Conservation (phyloP, 768 basidiomycete genomes). For the Rossbeevera mucosa region DNA sequence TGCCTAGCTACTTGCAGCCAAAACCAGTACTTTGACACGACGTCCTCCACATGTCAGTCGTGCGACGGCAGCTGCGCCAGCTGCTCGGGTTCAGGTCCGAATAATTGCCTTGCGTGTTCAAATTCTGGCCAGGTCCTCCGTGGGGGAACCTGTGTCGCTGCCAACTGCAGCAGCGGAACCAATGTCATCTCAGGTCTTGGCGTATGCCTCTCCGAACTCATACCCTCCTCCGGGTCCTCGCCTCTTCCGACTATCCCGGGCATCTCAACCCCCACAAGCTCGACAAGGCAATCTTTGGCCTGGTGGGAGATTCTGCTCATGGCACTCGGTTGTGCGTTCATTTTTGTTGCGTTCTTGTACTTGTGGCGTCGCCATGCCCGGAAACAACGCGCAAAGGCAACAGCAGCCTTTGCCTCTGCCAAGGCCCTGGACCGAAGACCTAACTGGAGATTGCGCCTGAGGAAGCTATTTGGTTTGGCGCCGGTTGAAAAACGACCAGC, state of each 20-base stretch:
- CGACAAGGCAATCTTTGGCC: slow-evolving; percentile 37
- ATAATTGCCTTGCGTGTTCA: slow-evolving; percentile 71
- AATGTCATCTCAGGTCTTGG: slow-evolving; percentile 67
- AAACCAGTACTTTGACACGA: slow-evolving; percentile 66
- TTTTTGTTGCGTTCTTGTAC: slow-evolving; percentile 62
- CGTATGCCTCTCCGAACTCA: slow-evolving; percentile 72
- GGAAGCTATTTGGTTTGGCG: slow-evolving; percentile 52
- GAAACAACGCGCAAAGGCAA: slow-evolving; percentile 62
- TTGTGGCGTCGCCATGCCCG: slow-evolving; percentile 68
- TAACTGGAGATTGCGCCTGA: slow-evolving; percentile 54
- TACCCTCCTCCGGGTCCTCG: slow-evolving; percentile 39
- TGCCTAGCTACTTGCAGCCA: slow-evolving; percentile 76
- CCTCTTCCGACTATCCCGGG: slow-evolving; percentile 55
- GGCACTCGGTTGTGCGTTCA: slow-evolving; percentile 75
- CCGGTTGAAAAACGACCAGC: slow-evolving; percentile 25
- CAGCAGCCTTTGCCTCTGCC: slow-evolving; percentile 57
- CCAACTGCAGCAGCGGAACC: slow-evolving; percentile 54
- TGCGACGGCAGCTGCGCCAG: slow-evolving; percentile 78
- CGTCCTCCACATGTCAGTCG: slow-evolving; percentile 57
- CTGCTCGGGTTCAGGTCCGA: slow-evolving; percentile 65
- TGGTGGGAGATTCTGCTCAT: slow-evolving; percentile 90
- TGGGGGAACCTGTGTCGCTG: slow-evolving; percentile 57
- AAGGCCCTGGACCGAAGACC: slow-evolving; percentile 47
- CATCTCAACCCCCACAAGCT: slow-evolving; percentile 46
- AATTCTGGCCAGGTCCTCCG: slow-evolving; percentile 57